Evolutionary conservation across 306 rosid species (phyloP).

Genomic region (Rosa multiflora): DNA sequence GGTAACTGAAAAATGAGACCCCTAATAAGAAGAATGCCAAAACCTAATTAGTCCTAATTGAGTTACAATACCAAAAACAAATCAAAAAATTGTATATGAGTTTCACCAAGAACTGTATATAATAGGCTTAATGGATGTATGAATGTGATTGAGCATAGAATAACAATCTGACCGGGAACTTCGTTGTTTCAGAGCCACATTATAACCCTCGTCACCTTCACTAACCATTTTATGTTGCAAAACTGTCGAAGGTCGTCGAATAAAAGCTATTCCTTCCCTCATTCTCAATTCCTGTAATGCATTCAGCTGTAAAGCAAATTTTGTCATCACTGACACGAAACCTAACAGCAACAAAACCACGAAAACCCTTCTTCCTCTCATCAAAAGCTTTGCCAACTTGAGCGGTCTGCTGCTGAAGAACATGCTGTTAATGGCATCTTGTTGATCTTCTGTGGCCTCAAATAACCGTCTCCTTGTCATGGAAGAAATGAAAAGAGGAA

Average conservation of each 20-base stretch:
- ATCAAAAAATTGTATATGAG: background rate
- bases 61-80: background rate
- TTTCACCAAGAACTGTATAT: background rate
- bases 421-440: background rate
- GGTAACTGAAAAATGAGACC: background rate
- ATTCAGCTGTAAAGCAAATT: conserved; percentile 41
- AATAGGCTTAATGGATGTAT: background rate
- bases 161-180: conserved; percentile 2
- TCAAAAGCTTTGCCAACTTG: conserved; percentile 2
- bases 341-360: conserved; percentile 35
- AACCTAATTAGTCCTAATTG: background rate
- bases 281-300: conserved; percentile 27
- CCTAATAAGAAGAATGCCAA: background rate
- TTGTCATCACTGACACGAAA: conserved; percentile 35
- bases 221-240: background rate
- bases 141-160: background rate
- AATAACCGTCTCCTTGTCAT: conserved; percentile 32
- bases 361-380: conserved; percentile 24
- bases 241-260: conserved; percentile 4
- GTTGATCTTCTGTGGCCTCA: conserved; percentile 2
- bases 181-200: background rate
- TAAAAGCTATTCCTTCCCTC: conserved; percentile 1
- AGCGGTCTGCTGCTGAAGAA: background rate
- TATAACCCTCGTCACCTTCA: background rate
- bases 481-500: background rate